These are phyloP conservation scores for Solanum rostratum DNA, from an alignment of 257 asterid species.

Conservation along the genomic window DNA sequence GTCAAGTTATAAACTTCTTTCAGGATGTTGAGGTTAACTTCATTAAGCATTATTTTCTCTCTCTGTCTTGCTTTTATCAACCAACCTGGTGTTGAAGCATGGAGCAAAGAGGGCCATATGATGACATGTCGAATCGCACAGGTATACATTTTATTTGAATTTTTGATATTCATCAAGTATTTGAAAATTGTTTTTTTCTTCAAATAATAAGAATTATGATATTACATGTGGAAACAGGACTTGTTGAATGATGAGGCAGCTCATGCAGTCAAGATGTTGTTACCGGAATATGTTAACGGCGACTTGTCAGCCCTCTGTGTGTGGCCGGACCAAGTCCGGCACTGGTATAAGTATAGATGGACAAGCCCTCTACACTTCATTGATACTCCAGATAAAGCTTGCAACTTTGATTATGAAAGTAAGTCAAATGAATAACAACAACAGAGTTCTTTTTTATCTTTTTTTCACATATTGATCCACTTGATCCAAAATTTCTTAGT, in stretches of 20 bases:
- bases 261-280: slow-evolving; percentile 54
- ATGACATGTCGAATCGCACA: slow-evolving; percentile 89
- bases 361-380: slow-evolving; percentile 89
- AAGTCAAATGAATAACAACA: not conserved
- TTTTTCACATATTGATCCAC: not conserved
- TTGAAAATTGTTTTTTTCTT: not conserved
- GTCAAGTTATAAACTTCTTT: not conserved
- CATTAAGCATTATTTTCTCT: slow-evolving; percentile 12
- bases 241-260: slow-evolving; percentile 54
- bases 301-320: slow-evolving; percentile 68
- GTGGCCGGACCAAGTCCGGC: slow-evolving; percentile 95
- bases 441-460: not conserved
- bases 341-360: slow-evolving; percentile 86
- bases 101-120: slow-evolving; percentile 91
- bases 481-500: not conserved
- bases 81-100: slow-evolving; percentile 41
- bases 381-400: slow-evolving; percentile 83
- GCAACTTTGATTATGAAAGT: slow-evolving; percentile 67
- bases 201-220: not conserved
- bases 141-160: slow-evolving; percentile 19
- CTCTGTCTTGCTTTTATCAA: slow-evolving; percentile 21
- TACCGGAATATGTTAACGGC: slow-evolving; percentile 65
- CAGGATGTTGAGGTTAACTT: not conserved
- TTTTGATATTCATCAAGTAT: not conserved
- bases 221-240: slow-evolving; percentile 20